Base-by-base conservation (phyloP, 2,329 filamentous ascomycete genomes). In the Pestalotiopsis sp. region DNA sequence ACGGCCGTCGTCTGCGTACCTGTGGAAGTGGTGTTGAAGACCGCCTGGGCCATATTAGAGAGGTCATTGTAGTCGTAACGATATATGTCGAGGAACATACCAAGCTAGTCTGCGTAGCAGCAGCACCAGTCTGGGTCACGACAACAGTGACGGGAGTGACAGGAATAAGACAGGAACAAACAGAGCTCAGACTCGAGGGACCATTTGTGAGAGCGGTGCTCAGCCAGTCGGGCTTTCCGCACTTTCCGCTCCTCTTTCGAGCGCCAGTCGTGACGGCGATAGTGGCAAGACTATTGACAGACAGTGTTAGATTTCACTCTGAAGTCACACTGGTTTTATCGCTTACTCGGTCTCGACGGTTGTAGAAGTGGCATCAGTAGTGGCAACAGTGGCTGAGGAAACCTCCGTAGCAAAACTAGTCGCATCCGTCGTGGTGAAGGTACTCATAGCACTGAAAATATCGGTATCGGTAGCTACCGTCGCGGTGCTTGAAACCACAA, bases 141-240 rank as follows among this genome's bases (percentile, higher is more conserved):
- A 23, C 25, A 3, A 66, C 49, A 7, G 49, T 66, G 13, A 31
- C 27, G 17, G 64, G 38, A 6, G 25, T 57, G 14, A 25, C 49
- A 3, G 64, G 17, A 17, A 66, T 23, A 20, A 66, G 64, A 9
- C 64, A 66, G 3, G 64, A 66, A 23, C 64, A 58, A 31, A 31
- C 49, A 20, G 39, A 52, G 49, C 64, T 66, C 13, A 58, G n/a
- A 17, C 14, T 57, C 3, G 41, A 66, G 11, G 64, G 49, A 2
- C 13, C 49, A 25, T 66, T 58, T 9, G 49, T 58, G 9, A 58
- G 27, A 25, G 64, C 62, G 4, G 14, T 39, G n/a, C 27, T 58
- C n/a, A 66, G 12, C 64, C 64, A 66, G 27, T 66, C 14, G 1
- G 64, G 39, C 7, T n/a, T 58, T 23, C 49, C 49, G n/a, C 49